These are phyloP conservation scores for Colletotrichum lentis DNA, from an alignment of 2,329 filamentous ascomycete genomes.

Conservation along the genomic window DNA sequence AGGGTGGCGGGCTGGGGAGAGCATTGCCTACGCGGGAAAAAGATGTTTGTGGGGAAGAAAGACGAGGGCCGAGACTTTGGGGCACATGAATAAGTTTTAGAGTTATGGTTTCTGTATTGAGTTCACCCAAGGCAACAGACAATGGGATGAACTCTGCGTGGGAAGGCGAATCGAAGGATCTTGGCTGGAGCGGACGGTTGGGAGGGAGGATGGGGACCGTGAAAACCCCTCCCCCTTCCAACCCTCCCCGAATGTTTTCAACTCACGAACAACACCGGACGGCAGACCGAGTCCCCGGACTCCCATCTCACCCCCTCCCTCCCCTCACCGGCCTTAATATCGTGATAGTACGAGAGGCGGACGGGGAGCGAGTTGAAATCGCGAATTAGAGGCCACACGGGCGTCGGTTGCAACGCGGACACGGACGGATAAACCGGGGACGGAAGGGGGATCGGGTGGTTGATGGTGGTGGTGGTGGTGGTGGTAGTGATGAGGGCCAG, in stretches of 20 bases:
- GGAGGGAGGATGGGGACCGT: too few relatives aligned
- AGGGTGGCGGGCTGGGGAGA: too few relatives aligned
- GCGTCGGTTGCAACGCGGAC: not conserved
- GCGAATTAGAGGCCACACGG: not conserved
- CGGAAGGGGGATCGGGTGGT: too few relatives aligned
- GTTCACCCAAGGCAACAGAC: not conserved
- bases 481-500: not conserved
- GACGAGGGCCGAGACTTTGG: not conserved
- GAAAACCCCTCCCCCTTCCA: too few relatives aligned
- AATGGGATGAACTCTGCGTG: not conserved
- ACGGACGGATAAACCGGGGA: too few relatives aligned
- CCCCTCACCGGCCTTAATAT: too few relatives aligned
- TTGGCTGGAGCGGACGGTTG: not conserved
- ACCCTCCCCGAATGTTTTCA: not conserved
- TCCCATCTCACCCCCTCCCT: not conserved
- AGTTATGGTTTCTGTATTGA: not conserved
- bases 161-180: too few relatives aligned
- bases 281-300: not conserved
- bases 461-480: too few relatives aligned
- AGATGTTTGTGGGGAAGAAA: constrained; percentile 12
- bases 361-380: not conserved
- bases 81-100: not conserved
- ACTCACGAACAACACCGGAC: not conserved
- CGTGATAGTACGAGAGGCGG: not conserved
- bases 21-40: not conserved